Base-by-base conservation (phyloP, 2,329 filamentous ascomycete species). In the Fusarium oligoseptatum region DNA sequence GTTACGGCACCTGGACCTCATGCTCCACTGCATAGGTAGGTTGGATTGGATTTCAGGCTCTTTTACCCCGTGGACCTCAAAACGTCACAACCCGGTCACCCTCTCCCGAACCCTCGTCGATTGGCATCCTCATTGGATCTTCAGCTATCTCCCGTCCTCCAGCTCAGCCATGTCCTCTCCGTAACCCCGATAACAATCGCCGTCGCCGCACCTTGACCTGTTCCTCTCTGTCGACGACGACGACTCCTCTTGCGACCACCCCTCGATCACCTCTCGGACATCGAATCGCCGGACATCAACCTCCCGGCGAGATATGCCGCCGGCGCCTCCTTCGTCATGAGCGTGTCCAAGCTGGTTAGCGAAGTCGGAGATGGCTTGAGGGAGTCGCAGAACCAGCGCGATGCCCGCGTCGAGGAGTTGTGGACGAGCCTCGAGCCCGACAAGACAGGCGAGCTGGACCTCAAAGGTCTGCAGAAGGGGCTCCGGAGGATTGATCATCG, bases 401-500 rank as follows among this genome's bases (percentile, higher is more conserved):
- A 97, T 85, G 89, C 91, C 83, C 91, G 95, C 80, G 90, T 98
- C 79, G 92, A 95, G 85, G 89, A 92, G 82, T 90, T 98, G 80
- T 98, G 96, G 95, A 87, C 86, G 81, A 92, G 90, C 79, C 89
- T 99, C 76, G 95, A 97, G 83, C 92, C 92, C 75, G 90, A 91
- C 75, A 88, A 89, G 68, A 92, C 92, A 78, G 94, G 94, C 68
- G 92, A 94, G 82, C 88, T 99, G 78, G 95, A 98, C 84, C 87
- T 97, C 75, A 92, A 93, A 82, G 95, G 92, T 36, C 86, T 99
- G 77, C 93, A 95, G 85, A 94, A 92, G 84, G 97, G 96, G 5
- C 85, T 99, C 80, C 91, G 88, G 82, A 94, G 92, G 83, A 95
- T 98, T 80, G 95, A 98, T 83, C 97, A 99, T 83, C 97, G 95